Percentiles rank a stretch among this genome's conserved stretches.
Conservation (phyloP, 164 flowering plant genomes). For the Vitis amurensis region DNA sequence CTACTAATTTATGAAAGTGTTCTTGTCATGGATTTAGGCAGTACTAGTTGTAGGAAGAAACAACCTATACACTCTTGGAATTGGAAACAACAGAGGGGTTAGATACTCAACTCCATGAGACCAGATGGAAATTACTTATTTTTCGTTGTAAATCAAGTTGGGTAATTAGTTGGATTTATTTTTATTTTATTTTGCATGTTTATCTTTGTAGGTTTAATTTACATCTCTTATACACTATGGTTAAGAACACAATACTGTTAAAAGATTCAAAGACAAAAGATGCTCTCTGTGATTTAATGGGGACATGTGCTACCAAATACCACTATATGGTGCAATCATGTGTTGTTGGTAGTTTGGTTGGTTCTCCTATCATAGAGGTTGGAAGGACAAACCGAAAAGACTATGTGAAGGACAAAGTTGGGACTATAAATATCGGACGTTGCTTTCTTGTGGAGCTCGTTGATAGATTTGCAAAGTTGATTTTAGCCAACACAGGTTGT, state of each 20-base stretch:
- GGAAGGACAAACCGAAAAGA: conserved; percentile 83
- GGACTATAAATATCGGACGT: conserved; percentile 85
- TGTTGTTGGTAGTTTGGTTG: conserved; percentile 79
- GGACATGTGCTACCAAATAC: no score
- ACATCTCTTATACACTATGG: conserved; percentile 28
- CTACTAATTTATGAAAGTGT: neutral
- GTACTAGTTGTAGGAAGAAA: conserved; percentile 55
- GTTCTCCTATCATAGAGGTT: conserved; percentile 71
- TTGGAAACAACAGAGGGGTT: conserved; percentile 81
- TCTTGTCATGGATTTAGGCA: conserved; percentile 35
- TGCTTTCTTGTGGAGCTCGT: conserved; percentile 84
- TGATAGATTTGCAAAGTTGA: conserved; percentile 74
- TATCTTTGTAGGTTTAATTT: neutral
- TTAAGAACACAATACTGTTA: conserved; percentile 69
- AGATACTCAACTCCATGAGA: conserved; percentile 64
- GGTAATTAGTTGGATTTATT: neutral
- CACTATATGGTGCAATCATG: conserved; percentile 63
- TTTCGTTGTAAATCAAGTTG: conserved; percentile 71
- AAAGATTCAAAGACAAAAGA: conserved; percentile 53
- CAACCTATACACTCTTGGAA: conserved; percentile 62
- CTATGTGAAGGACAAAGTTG: conserved; percentile 41
- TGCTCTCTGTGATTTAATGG: no score
- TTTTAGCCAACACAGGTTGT: conserved; percentile 52
- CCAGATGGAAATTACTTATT: conserved; percentile 83
- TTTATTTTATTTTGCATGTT: neutral